These are phyloP conservation scores for Phialophora chinensis DNA, from an alignment of 2,329 filamentous ascomycete species.

Conservation along the genomic window DNA sequence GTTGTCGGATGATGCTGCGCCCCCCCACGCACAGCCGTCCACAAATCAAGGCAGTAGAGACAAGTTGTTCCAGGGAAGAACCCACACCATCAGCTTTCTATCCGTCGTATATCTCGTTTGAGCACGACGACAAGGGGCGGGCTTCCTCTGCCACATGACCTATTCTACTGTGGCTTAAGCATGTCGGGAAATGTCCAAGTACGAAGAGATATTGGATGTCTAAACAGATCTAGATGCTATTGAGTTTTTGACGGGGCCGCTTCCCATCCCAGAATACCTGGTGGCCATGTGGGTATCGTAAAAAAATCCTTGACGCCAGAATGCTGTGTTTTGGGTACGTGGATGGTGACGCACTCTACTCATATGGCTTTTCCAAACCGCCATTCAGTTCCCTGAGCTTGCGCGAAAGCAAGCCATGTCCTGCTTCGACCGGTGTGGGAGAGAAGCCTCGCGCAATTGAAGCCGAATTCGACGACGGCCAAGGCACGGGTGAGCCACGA, in stretches of 20 bases:
- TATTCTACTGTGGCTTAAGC: background rate
- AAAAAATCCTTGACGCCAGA: background rate
- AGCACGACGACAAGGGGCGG: background rate
- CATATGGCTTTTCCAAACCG: conserved; percentile 1
- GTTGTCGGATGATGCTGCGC: conserved; percentile 19
- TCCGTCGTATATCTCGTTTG: background rate
- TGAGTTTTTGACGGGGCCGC: background rate
- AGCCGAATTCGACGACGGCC: conserved; percentile 20
- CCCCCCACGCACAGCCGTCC: conserved; percentile 4
- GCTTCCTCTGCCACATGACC: conserved; percentile 16
- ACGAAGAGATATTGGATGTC: background rate
- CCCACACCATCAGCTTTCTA: conserved; percentile 1
- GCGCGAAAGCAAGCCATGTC: conserved; percentile 37
- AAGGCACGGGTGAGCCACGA: conserved; percentile 37
- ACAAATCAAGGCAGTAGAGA: conserved; percentile 18
- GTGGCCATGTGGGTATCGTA: conserved; percentile 2
- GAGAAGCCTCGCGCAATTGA: conserved; percentile 29
- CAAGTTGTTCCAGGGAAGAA: background rate
- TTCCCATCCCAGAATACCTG: background rate
- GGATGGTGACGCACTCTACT: background rate
- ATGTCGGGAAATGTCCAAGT: background rate
- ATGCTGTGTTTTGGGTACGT: background rate
- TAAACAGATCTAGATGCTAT: background rate
- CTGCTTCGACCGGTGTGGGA: conserved; percentile 32
- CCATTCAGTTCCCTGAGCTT: conserved; percentile 36